Evolutionary conservation across 176 grass and related monocot species (phyloP).

Genomic region (Zoysia pacifica): DNA sequence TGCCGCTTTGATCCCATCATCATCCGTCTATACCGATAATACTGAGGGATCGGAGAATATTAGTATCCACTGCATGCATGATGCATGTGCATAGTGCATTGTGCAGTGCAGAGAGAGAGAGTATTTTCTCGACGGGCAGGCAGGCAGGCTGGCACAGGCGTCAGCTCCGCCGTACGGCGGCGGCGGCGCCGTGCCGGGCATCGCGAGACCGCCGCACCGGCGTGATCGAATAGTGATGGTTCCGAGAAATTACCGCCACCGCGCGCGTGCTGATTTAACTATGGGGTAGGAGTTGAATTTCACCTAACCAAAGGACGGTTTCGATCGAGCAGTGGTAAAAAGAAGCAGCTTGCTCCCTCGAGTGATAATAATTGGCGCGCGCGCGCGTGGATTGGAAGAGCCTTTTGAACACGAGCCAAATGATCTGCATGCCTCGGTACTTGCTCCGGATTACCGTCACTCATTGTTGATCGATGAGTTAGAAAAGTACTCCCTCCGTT

Average conservation of each 20-base stretch:
- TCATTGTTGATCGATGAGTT: not conserved
- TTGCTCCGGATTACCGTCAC: not conserved
- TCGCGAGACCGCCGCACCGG: constrained; percentile 25
- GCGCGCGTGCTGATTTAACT: not conserved
- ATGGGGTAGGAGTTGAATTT: constrained; percentile 21
- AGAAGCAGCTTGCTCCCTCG: no score
- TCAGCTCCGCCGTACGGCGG: not conserved
- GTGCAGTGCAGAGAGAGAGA: no score
- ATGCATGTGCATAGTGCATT: not conserved
- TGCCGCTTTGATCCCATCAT: constrained; percentile 38
- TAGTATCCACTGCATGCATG: not conserved
- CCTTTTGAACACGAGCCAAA: not conserved
- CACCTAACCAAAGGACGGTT: not conserved
- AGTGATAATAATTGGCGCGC: not conserved
- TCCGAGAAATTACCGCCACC: not conserved
- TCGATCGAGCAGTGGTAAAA: not conserved
- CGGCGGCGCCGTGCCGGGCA: constrained; percentile 34
- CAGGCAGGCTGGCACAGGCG: not conserved
- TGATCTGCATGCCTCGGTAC: not conserved
- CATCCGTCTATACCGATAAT: not conserved
- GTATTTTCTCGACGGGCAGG: not conserved
- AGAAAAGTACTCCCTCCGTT: no score
- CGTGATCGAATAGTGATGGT: not conserved
- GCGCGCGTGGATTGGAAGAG: no score
- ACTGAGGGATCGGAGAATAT: not conserved